Conservation (phyloP, 371 early-diverging fungal species). For the Mortierella sp. region DNA sequence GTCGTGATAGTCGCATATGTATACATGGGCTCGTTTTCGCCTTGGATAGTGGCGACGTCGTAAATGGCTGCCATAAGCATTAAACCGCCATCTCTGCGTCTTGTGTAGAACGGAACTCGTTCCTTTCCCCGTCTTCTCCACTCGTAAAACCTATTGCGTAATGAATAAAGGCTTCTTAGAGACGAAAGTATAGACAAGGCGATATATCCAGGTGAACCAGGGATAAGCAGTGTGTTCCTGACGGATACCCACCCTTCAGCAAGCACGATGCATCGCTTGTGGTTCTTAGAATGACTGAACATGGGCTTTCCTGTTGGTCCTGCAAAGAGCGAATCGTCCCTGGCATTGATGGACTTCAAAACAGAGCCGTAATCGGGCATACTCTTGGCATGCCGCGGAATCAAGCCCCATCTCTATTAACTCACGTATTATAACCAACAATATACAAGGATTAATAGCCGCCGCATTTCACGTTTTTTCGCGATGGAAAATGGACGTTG, state of each 20-base stretch:
- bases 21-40: slow-evolving; percentile 50
- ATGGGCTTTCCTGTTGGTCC: slow-evolving; percentile 58
- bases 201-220: no score
- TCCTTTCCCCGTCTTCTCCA: slow-evolving; percentile 72
- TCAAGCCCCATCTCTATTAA: slow-evolving; percentile 79
- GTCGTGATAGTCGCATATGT: slow-evolving; percentile 76
- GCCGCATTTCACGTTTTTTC: background rate
- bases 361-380: slow-evolving; percentile 60
- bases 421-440: no score
- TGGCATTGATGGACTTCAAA: slow-evolving; percentile 70
- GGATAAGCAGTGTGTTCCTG: background rate
- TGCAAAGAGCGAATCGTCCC: slow-evolving; percentile 69
- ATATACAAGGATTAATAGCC: no score
- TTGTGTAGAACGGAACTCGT: slow-evolving; percentile 68
- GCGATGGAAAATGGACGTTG: background rate
- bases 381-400: slow-evolving; percentile 64
- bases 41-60: slow-evolving; percentile 58
- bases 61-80: slow-evolving; percentile 75
- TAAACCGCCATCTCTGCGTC: slow-evolving; percentile 66
- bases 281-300: slow-evolving; percentile 67
- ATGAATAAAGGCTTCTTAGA: background rate
- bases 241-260: slow-evolving; percentile 67
- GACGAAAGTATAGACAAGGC: background rate
- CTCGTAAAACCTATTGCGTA: slow-evolving; percentile 71
- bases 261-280: slow-evolving; percentile 73